A percentile compares a stretch with the other conserved stretches of the same genome.
These are phyloP conservation scores for Ogataea dorogensis DNA, from an alignment of 805 yeast genomes.

Conservation along the genomic window DNA sequence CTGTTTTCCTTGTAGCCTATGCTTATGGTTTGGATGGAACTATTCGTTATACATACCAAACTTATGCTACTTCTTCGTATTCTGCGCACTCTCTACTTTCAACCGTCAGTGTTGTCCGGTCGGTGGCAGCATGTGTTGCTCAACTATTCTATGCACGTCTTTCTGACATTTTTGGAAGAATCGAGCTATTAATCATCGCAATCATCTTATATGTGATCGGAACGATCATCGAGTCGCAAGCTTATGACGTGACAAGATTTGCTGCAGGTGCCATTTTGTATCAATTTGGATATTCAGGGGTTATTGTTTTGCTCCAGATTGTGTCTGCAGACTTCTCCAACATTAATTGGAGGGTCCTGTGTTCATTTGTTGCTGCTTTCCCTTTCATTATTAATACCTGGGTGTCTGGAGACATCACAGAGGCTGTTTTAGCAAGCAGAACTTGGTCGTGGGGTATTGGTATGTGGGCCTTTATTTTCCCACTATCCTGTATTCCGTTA, in stretches of 20 bases:
- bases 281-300: conserved; percentile 61
- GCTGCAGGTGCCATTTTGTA: conserved; percentile 65
- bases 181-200: conserved; percentile 47
- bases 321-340: conserved; percentile 65
- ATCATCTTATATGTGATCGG: conserved; percentile 60
- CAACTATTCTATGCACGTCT: conserved; percentile 64
- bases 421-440: conserved; percentile 33
- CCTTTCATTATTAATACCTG: conserved; percentile 79
- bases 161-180: conserved; percentile 66
- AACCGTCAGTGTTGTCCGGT: conserved; percentile 55
- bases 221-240: conserved; percentile 61
- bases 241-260: conserved; percentile 53
- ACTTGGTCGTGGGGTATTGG: conserved; percentile 75
- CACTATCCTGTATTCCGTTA: conserved; percentile 62
- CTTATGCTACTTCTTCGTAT: conserved; percentile 56
- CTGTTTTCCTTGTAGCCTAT: conserved; percentile 55
- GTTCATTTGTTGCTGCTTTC: conserved; percentile 63
- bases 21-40: conserved; percentile 58
- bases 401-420: conserved; percentile 62
- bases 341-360: conserved; percentile 68
- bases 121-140: conserved; percentile 65
- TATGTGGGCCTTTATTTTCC: conserved; percentile 78
- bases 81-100: conserved; percentile 53
- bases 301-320: conserved; percentile 53
- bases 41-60: conserved; percentile 47